Evolutionary conservation across 2,329 filamentous ascomycete genomes (phyloP).

Genomic region (Metarhizium anisopliae): DNA sequence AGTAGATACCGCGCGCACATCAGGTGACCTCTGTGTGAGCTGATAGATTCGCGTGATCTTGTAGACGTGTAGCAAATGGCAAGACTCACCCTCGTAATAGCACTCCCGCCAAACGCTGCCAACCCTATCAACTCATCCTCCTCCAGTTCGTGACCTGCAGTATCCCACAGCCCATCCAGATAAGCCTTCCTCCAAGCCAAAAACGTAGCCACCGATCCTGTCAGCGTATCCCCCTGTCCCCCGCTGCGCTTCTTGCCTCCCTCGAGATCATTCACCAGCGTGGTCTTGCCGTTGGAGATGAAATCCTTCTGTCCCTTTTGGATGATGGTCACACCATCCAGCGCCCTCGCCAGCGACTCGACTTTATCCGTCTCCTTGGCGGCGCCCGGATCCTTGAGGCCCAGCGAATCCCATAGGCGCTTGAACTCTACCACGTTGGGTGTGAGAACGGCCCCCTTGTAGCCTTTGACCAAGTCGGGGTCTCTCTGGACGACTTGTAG

Average conservation of each 20-base stretch:
- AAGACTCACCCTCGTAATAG: constrained; percentile 65
- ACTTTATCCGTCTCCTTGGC: constrained; percentile 38
- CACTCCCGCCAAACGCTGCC: constrained; percentile 78
- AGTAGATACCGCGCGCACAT: neutral
- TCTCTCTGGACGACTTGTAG: constrained; percentile 67
- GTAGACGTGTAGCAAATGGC: neutral
- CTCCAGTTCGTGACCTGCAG: constrained; percentile 33
- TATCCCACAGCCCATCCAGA: constrained; percentile 68
- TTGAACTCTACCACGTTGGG: constrained; percentile 93
- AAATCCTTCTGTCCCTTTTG: constrained; percentile 81
- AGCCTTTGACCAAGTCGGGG: constrained; percentile 71
- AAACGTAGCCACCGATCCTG: constrained; percentile 80
- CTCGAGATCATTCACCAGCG: constrained; percentile 65
- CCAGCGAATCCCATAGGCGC: constrained; percentile 66
- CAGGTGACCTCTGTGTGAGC: neutral
- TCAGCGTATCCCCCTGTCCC: constrained; percentile 92
- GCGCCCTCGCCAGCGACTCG: constrained; percentile 58
- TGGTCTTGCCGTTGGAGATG: constrained; percentile 70
- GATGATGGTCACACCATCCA: constrained; percentile 83
- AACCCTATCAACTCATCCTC: constrained; percentile 59
- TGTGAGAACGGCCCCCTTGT: constrained; percentile 76
- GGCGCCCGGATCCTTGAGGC: constrained; percentile 44
- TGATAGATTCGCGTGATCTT: neutral
- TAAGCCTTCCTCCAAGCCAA: constrained; percentile 85
- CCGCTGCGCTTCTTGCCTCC: constrained; percentile 86